These are phyloP conservation scores for Orychophragmus violaceus DNA, from an alignment of 345 rosid species.

Conservation along the genomic window DNA sequence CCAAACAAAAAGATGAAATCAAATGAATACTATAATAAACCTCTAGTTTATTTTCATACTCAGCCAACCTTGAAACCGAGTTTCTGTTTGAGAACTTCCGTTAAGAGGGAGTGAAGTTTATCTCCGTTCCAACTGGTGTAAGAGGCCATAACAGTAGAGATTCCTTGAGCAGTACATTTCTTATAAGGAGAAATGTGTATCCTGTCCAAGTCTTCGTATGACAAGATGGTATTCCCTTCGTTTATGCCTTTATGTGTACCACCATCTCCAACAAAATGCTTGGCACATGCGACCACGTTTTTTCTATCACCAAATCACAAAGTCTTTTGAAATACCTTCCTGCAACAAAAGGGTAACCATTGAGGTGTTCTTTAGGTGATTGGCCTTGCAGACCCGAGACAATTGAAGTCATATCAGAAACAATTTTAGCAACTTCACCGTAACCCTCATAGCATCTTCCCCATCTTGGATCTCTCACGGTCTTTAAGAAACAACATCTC, in stretches of 20 bases:
- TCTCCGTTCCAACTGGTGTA: constrained; percentile 81
- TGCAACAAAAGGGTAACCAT: constrained; percentile 70
- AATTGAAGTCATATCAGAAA: constrained; percentile 58
- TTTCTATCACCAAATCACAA: too few relatives aligned
- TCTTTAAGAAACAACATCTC: too few relatives aligned
- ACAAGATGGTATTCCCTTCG: constrained; percentile 62
- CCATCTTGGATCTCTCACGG: constrained; percentile 92
- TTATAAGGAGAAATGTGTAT: constrained; percentile 68
- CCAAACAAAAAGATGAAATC: constrained; percentile 8
- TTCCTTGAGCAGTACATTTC: constrained; percentile 67
- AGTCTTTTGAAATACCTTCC: too few relatives aligned
- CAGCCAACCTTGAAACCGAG: constrained; percentile 82
- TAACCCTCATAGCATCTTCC: constrained; percentile 80
- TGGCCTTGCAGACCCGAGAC: constrained; percentile 76
- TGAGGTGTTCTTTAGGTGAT: constrained; percentile 55
- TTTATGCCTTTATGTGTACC: constrained; percentile 66
- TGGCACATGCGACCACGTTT: constrained; percentile 80
- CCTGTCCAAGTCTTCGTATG: constrained; percentile 65
- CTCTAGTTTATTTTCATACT: too few relatives aligned
- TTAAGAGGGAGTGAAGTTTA: constrained; percentile 60
- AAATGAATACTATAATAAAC: too few relatives aligned
- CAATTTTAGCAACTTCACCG: constrained; percentile 59
- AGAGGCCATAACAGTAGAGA: constrained; percentile 76
- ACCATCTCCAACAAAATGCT: constrained; percentile 94
- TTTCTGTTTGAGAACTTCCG: constrained; percentile 61